These are phyloP conservation scores for Orbilia javanica DNA, from an alignment of 2,329 filamentous ascomycete genomes.

Conservation along the genomic window DNA sequence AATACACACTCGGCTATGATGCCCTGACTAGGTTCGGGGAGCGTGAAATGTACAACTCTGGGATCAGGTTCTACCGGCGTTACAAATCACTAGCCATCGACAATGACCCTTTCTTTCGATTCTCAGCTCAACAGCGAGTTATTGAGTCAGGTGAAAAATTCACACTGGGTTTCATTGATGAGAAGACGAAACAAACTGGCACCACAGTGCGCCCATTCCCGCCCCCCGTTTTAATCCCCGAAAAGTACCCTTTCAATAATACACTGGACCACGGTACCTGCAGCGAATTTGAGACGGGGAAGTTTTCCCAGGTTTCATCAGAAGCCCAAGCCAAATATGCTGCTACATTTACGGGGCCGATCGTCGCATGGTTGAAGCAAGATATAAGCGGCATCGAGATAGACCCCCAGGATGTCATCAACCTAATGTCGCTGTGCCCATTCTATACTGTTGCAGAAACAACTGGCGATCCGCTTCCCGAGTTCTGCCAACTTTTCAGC, in stretches of 20 bases:
- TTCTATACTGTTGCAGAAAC: constrained; percentile 80
- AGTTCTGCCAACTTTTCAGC: constrained; percentile 82
- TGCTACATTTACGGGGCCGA: constrained; percentile 74
- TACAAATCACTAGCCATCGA: constrained; percentile 75
- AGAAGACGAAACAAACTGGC: constrained; percentile 67
- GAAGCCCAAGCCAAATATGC: constrained; percentile 73
- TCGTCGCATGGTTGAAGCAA: constrained; percentile 77
- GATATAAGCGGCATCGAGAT: constrained; percentile 78
- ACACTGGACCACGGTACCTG: constrained; percentile 82
- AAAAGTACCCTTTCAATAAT: constrained; percentile 78
- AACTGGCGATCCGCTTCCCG: constrained; percentile 71
- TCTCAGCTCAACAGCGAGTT: constrained; percentile 78
- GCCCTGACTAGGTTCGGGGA: constrained; percentile 77
- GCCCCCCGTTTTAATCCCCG: constrained; percentile 74
- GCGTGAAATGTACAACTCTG: constrained; percentile 79
- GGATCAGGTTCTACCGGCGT: constrained; percentile 79
- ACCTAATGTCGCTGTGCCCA: constrained; percentile 89
- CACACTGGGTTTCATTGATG: constrained; percentile 77
- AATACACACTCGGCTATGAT: constrained; percentile 78
- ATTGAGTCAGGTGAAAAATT: constrained; percentile 81
- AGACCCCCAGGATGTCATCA: constrained; percentile 73
- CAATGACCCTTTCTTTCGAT: constrained; percentile 77
- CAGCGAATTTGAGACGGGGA: constrained; percentile 75
- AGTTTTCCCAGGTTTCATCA: constrained; percentile 68
- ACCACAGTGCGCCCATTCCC: constrained; percentile 65